A percentile compares a stretch with the other conserved stretches of the same genome.
These are phyloP conservation scores for Picochlorum sp. DNA, from an alignment of 139 green algal species.

Conservation along the genomic window DNA sequence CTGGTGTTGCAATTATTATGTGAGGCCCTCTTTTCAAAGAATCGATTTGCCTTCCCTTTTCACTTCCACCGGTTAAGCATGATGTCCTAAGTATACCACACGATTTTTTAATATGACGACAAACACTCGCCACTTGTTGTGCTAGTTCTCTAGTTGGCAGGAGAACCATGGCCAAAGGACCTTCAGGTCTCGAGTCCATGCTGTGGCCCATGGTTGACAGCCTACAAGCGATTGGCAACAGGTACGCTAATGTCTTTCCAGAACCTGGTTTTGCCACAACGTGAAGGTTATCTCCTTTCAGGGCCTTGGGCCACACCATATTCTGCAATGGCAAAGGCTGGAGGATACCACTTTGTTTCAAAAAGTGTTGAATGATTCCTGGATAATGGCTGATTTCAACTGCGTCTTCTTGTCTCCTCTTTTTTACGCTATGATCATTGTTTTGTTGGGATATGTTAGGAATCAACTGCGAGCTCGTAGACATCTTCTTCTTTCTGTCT, in stretches of 20 bases:
- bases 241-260: constrained; percentile 76
- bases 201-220: constrained; percentile 2
- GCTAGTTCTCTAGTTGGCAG: constrained; percentile 72
- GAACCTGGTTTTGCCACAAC: constrained; percentile 61
- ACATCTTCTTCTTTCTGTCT: no score
- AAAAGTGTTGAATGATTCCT: constrained; percentile 36
- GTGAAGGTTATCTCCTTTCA: constrained; percentile 24
- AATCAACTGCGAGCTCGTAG: no score
- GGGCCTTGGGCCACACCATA: constrained; percentile 21
- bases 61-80: constrained; percentile 53
- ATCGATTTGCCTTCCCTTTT: constrained; percentile 46
- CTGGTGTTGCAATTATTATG: constrained; percentile 72
- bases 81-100: constrained; percentile 21
- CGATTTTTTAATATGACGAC: constrained; percentile 10
- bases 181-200: constrained; percentile 6
- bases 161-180: constrained; percentile 48
- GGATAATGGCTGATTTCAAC: constrained; percentile 5
- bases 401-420: no score
- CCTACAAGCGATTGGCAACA: constrained; percentile 41
- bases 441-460: no score
- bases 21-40: constrained; percentile 21
- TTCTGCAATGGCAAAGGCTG: constrained; percentile 63
- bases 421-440: no score
- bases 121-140: constrained; percentile 43
- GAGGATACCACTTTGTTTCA: constrained; percentile 40